These are phyloP conservation scores for Amaranthus cruentus DNA, from an alignment of 148 eudicot genomes.

Conservation along the genomic window DNA sequence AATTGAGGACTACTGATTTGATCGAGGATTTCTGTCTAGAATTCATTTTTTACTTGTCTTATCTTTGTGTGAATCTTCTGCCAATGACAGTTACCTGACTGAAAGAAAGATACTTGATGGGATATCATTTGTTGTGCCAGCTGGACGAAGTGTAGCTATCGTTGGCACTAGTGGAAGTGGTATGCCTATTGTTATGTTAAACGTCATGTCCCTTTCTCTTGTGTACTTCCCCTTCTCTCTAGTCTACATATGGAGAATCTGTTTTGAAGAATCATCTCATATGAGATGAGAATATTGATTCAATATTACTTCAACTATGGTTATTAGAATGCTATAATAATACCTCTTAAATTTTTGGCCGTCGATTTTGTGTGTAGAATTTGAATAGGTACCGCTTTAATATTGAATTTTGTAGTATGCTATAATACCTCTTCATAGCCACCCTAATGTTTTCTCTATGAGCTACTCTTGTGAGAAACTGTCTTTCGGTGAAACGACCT, in stretches of 20 bases:
- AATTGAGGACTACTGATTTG: too few relatives aligned
- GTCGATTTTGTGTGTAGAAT: not conserved
- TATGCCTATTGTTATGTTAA: constrained; percentile 32
- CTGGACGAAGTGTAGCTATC: constrained; percentile 93
- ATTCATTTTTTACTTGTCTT: not conserved
- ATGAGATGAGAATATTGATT: not conserved
- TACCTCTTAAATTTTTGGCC: not conserved
- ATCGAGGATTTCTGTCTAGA: too few relatives aligned
- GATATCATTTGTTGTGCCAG: constrained; percentile 80
- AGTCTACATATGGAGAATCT: not conserved
- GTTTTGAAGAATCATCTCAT: not conserved
- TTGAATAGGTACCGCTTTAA: not conserved
- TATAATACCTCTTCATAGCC: not conserved
- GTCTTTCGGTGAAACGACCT: too few relatives aligned
- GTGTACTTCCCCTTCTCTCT: not conserved
- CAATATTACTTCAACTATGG: not conserved
- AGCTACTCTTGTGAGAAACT: too few relatives aligned
- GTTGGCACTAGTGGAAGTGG: constrained; percentile 99
- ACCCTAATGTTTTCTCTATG: not conserved
- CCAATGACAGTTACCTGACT: constrained; percentile 56
- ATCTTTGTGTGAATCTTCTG: not conserved
- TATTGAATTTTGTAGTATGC: not conserved
- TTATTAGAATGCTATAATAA: too few relatives aligned
- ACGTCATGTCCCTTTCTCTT: not conserved
- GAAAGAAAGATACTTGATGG: constrained; percentile 97